Percentiles rank a stretch among this genome's conserved stretches.
These are phyloP conservation scores for Gossypium gossypioides DNA, from an alignment of 441 rosid genomes.

Conservation along the genomic window DNA sequence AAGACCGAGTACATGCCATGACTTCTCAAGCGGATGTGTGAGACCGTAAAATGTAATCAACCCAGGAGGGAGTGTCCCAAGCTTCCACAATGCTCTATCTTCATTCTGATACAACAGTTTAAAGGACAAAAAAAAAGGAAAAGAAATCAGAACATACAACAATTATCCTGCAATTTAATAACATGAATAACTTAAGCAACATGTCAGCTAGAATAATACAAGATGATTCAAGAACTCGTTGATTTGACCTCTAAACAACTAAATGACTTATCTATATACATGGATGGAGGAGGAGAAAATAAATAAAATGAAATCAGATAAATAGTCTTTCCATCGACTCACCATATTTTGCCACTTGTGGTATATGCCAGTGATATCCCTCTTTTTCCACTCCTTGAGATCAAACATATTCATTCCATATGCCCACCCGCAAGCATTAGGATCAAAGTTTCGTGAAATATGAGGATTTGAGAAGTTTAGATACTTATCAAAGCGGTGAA, in stretches of 20 bases:
- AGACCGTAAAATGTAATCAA: conserved; percentile 79
- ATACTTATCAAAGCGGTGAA: conserved; percentile 91
- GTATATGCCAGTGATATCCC: conserved; percentile 91
- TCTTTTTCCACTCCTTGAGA: conserved; percentile 79
- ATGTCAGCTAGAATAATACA: background rate
- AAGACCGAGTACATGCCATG: conserved; percentile 94
- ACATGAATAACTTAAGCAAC: too few relatives aligned
- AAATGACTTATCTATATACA: background rate
- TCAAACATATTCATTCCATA: conserved; percentile 97
- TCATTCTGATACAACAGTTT: conserved; percentile 48
- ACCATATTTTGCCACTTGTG: conserved; percentile 99
- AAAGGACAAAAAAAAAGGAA: background rate
- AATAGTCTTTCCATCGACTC: conserved; percentile 17
- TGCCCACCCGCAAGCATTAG: conserved; percentile 99
- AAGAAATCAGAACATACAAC: background rate
- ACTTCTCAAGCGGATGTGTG: conserved; percentile 72
- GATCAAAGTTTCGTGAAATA: conserved; percentile 77
- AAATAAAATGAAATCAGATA: background rate
- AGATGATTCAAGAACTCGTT: background rate
- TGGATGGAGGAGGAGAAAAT: background rate
- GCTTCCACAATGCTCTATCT: conserved; percentile 87
- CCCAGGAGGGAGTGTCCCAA: conserved; percentile 95
- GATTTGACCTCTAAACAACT: background rate
- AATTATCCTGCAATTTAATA: background rate
- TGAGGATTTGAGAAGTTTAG: conserved; percentile 87